Base-by-base conservation (phyloP, 169 alveolate species). In the Eimeria tenella region DNA sequence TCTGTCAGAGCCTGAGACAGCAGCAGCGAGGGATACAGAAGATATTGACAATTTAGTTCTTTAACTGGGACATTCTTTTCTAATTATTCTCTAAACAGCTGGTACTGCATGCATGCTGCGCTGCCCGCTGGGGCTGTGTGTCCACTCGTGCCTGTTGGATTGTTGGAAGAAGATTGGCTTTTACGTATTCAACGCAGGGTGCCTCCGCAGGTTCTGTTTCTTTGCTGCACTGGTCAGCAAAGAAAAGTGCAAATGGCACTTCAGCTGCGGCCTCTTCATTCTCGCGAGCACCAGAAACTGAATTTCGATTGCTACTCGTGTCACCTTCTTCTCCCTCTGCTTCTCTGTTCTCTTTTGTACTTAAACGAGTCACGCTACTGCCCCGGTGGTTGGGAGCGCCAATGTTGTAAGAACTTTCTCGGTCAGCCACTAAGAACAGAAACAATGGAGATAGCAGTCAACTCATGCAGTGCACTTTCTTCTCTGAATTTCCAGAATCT, bases 101-200 rank as follows among this genome's bases (percentile, higher is more conserved):
- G 49, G 49, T 0, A 25, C 65, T 75, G 65, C 52, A 49, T 50
- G 65, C 0, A 13, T 31, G 31, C 86, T 75, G 49, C 15, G 19
- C 53, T 75, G 63, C 9, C 13, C 31, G 81, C 86, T 3, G 49
- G 31, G 58, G 49, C 63, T 13, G 31, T 75, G 86, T 13, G 52
- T 23, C 49, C 42, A 62, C 19, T 75, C 86, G 50, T 75, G 86
- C 86, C 86, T 75, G 86, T 42, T 75, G 86, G 65, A 75, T 42
- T 75, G 86, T 49, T 13, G 86, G 86, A 9, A 75, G 86, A 52
- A 75, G 62, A 42, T 58, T 42, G 65, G 50, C 52, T 62, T 75
- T 75, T 4, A 75, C 15, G 53, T 75, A 75, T 75, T 75, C 86
- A 11, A 75, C 11, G 17, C 49, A 4, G 6, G 86, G 86, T 7